These are phyloP conservation scores for Leishmania turanica DNA, from an alignment of 208 protist species.

Conservation along the genomic window DNA sequence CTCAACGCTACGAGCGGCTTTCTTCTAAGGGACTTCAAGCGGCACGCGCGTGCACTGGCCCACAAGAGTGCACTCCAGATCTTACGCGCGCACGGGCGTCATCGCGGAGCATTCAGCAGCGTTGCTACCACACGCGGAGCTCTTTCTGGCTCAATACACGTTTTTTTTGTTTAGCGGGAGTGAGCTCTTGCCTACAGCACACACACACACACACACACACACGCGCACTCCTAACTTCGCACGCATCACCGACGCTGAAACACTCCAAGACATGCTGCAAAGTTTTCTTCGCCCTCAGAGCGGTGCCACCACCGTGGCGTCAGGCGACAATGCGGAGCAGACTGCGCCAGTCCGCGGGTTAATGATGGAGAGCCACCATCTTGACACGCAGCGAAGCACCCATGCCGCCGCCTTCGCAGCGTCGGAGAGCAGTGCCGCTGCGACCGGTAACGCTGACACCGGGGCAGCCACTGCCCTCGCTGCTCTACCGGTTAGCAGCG, in stretches of 20 bases:
- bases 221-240: not conserved
- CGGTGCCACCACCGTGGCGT: not conserved
- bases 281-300: slow-evolving; percentile 58
- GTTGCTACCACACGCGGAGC: not conserved
- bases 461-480: not conserved
- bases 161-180: not conserved
- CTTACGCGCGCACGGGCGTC: not conserved
- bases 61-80: not conserved
- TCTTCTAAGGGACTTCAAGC: not conserved
- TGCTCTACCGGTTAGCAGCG: slow-evolving; percentile 60
- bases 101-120: not conserved
- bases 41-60: not conserved
- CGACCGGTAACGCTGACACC: not conserved
- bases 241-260: not conserved
- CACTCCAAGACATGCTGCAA: slow-evolving; percentile 42
- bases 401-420: not conserved
- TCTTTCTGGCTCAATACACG: not conserved
- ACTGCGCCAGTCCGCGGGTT: not conserved
- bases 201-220: not conserved
- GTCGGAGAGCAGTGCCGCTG: not conserved
- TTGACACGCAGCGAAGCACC: not conserved
- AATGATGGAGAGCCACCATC: slow-evolving; percentile 20
- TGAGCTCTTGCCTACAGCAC: not conserved
- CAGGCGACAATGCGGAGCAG: not conserved
- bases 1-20: not conserved